Base-by-base conservation (phyloP, 208 protist genomes). In the Leishmania aethiopica region DNA sequence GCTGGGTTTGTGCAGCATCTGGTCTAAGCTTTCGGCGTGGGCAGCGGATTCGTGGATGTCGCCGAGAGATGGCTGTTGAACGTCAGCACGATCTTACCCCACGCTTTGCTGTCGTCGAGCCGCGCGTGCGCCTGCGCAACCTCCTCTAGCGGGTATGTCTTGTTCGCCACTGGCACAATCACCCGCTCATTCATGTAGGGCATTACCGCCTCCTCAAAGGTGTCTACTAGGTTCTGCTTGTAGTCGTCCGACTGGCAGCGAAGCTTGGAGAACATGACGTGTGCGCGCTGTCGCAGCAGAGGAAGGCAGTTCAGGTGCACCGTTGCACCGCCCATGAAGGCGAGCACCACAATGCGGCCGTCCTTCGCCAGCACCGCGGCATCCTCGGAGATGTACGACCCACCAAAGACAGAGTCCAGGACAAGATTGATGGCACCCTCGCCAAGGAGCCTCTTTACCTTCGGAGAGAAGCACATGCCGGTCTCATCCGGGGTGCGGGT, bases 351-450 rank as follows among this genome's bases (percentile, higher is more conserved):
- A 76, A 94, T 86, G 69, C 81, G 85, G 40, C 92, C 93, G 78
- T 96, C 93, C 84, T 92, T 47, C n/a, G 89, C 87, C 17, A 97
- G 81, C 67, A 94, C 86, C 7, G 79, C 57, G 0, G 82, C 86
- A 74, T 97, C 86, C 75, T 96, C 91, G 19, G 79, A 85, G 71
- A 96, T 79, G 85, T 96, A 98, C 28, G 77, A 84, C 7, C 93
- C 92, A 5, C 95, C 95, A 78, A 94, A 93, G 72, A 96, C 85
- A 57, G 92, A 89, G 82, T 98, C 95, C 10, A 98, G 55, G 57
- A 98, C 83, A n/a, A 93, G 77, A 81, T 98, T 81, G 70, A 96
- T 87, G 42, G 74, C 79, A 11, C 87, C 80, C 51, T 89, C 83
- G 11, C 90, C 92, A 22, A 96, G 78, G 15, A 84, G 64, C 32